Conservation (phyloP, 2,329 filamentous ascomycete species). For the Cladosporium velox region DNA sequence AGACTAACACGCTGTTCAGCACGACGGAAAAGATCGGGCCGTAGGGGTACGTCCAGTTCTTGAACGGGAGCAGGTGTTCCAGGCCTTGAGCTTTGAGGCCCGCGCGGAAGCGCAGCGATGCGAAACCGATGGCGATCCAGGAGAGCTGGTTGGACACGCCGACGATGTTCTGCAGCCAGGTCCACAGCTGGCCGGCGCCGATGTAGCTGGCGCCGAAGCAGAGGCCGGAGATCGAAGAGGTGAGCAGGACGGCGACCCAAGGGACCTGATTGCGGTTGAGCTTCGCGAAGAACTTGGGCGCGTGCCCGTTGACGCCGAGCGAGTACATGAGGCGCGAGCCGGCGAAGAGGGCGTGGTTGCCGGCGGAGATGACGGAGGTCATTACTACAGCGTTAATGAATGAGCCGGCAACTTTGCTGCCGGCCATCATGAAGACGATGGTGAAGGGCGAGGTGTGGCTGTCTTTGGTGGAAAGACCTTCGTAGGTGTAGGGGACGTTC, state of each 20-base stretch:
- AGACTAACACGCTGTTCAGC: constrained; percentile 61
- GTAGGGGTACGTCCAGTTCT: constrained; percentile 67
- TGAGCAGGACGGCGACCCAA: constrained; percentile 49
- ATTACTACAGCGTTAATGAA: constrained; percentile 65
- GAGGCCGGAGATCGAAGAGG: constrained; percentile 43
- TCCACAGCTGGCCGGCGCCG: constrained; percentile 65
- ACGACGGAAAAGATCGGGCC: constrained; percentile 60
- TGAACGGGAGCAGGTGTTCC: constrained; percentile 63
- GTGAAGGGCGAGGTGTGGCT: constrained; percentile 55
- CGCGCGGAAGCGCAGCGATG: constrained; percentile 65
- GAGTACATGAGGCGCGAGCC: constrained; percentile 60
- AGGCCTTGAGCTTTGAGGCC: constrained; percentile 57
- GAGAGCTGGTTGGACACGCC: constrained; percentile 68
- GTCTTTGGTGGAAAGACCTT: constrained; percentile 46
- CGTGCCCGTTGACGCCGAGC: constrained; percentile 57
- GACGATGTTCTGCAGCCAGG: constrained; percentile 67
- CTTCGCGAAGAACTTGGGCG: constrained; percentile 56
- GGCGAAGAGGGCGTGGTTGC: constrained; percentile 61
- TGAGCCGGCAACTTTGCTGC: constrained; percentile 56
- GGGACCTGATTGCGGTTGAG: constrained; percentile 56
- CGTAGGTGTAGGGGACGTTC: constrained; percentile 70
- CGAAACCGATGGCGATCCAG: constrained; percentile 65
- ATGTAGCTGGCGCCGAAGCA: constrained; percentile 68
- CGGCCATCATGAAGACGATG: constrained; percentile 62
- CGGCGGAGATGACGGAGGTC: constrained; percentile 60